Conservation (phyloP, 1,284 basidiomycete species). For the Phellinidium pouzarii region DNA sequence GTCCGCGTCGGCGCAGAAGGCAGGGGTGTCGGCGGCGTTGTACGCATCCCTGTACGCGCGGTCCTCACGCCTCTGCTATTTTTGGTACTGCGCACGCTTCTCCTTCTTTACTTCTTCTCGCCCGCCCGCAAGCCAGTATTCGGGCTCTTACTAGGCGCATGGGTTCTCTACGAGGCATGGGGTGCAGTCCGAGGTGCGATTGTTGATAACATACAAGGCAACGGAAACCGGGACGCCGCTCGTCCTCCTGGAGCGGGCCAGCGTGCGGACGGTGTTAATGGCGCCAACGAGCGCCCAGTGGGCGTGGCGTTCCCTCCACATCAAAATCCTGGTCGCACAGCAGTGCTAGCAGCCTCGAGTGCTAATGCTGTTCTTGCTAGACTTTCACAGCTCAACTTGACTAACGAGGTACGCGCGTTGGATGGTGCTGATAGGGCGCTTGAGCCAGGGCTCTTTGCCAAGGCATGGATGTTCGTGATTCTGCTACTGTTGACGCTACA, state of each 20-base stretch:
- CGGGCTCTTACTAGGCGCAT: slow-evolving; percentile 55
- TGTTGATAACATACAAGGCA: slow-evolving; percentile 27
- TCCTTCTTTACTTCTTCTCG: slow-evolving; percentile 74
- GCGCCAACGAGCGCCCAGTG: background rate
- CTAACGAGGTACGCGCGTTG: slow-evolving; percentile 47
- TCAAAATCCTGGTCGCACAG: slow-evolving; percentile 23
- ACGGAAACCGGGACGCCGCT: slow-evolving; percentile 7
- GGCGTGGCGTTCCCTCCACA: slow-evolving; percentile 1
- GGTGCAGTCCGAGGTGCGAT: slow-evolving; percentile 55
- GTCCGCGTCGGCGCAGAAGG: slow-evolving; percentile 21
- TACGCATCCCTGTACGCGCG: slow-evolving; percentile 50
- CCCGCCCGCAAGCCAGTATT: slow-evolving; percentile 70
- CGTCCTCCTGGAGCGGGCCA: background rate
- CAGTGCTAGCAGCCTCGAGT: slow-evolving; percentile 19
- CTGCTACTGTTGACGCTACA: slow-evolving; percentile 59
- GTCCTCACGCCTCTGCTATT: slow-evolving; percentile 60
- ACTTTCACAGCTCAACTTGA: slow-evolving; percentile 51
- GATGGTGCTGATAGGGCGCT: slow-evolving; percentile 28
- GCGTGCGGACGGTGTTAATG: background rate
- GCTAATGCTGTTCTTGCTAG: slow-evolving; percentile 39
- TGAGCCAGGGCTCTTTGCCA: slow-evolving; percentile 42
- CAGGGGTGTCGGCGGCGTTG: slow-evolving; percentile 14
- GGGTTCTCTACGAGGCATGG: slow-evolving; percentile 75
- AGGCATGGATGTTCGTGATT: slow-evolving; percentile 45
- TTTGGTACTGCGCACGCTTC: slow-evolving; percentile 58